Base-by-base conservation (phyloP, 2,329 filamentous ascomycete genomes). In the Epichloe sp. region DNA sequence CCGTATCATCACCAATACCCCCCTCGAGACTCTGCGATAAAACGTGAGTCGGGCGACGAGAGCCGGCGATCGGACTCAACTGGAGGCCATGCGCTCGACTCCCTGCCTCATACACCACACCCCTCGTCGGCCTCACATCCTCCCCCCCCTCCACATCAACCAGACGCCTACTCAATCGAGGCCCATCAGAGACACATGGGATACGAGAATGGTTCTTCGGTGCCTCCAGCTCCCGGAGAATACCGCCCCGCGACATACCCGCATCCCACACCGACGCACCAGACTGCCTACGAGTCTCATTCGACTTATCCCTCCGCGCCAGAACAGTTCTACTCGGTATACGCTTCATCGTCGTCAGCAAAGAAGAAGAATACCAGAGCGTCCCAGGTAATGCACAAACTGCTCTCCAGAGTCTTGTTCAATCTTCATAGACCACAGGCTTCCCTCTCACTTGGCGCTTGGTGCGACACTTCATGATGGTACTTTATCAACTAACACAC, bases 291-390 rank as follows among this genome's bases (percentile, higher is more conserved):
- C 50, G 71, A 71, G 41, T 58, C 60, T 31, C 64, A 63, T 38
- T 52, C 59, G 8, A 54, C 55, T 35, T 69, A 67, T 44, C 51
- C 56, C 26, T 52, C 55, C 14, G 68, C 62, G 42, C 64, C 66
- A 49, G 63, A 72, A 56, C 55, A 66, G 44, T 64, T 68, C 51
- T 66, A 69, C 53, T 65, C 62, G 26, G 62, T 77, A 7, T 74
- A 75, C 53, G 61, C 71, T 4, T 65, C 73, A 5, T 68, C 68
- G 3, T 68, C 70, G 4, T 58, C 62, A 15, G 58, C 63, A 5
- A 80, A 82, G 63, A 75, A 79, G 60, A 83, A 83, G 67, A 78
- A 79, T n/a, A 80, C 80, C 48, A 71, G 80, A 58, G 80, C 80
- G 34, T 81, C 80, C 8, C 80, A 83, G 73, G 79, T 82, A 66